Conservation (phyloP, 441 rosid genomes). For the Dalechampia spathulata region DNA sequence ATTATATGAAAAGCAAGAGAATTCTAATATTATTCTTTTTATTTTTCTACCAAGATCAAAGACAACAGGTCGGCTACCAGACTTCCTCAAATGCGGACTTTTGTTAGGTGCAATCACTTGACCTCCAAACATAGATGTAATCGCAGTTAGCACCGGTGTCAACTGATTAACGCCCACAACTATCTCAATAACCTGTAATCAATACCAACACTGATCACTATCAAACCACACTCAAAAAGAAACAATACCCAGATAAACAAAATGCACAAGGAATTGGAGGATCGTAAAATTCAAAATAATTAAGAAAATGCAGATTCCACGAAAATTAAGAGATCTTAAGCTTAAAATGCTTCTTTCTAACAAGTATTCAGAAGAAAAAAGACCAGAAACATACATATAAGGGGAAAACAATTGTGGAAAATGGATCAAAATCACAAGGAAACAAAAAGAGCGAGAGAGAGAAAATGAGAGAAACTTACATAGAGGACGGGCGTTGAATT, state of each 20-base stretch:
- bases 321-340: not conserved
- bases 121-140: constrained; percentile 69
- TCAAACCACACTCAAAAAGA: not conserved
- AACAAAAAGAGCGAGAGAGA: too few species aligned
- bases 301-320: not conserved
- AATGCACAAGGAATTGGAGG: not conserved
- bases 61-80: constrained; percentile 69
- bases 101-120: constrained; percentile 41
- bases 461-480: not conserved
- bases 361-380: not conserved
- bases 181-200: not conserved
- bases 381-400: not conserved
- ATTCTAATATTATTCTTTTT: too few species aligned
- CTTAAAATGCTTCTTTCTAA: not conserved
- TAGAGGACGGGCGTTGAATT: not conserved
- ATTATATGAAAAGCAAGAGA: too few species aligned
- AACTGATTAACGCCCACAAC: not conserved
- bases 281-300: not conserved
- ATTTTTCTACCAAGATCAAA: constrained; percentile 55
- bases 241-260: not conserved
- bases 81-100: constrained; percentile 80
- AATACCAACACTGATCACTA: not conserved
- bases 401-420: too few species aligned
- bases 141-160: not conserved
- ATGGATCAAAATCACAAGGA: too few species aligned